Evolutionary conservation across 345 rosid genomes (phyloP).

Genomic region (Gossypium bickii): DNA sequence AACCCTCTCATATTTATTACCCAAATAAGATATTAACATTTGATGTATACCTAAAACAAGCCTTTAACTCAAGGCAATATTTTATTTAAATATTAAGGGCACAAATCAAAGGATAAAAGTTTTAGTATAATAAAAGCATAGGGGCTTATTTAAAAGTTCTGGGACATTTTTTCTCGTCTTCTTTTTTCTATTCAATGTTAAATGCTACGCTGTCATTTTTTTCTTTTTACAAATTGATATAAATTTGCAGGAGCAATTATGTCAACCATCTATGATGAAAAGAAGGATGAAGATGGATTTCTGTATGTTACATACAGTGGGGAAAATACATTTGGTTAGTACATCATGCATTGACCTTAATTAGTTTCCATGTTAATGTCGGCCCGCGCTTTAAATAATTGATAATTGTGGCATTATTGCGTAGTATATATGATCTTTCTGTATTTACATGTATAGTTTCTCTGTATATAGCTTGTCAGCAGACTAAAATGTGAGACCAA

Average conservation of each 20-base stretch:
- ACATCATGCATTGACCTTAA: slow-evolving; percentile 9
- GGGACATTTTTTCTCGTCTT: not conserved
- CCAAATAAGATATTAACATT: too few species aligned
- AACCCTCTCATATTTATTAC: too few species aligned
- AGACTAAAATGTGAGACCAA: slow-evolving; percentile 13
- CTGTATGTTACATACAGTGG: slow-evolving; percentile 84
- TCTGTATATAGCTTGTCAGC: slow-evolving; percentile 15
- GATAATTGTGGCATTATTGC: not conserved
- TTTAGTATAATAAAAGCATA: too few species aligned
- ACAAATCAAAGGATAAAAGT: not conserved
- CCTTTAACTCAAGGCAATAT: too few species aligned
- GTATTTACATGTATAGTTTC: slow-evolving; percentile 13
- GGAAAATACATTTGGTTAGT: slow-evolving; percentile 70
- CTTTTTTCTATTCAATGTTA: not conserved
- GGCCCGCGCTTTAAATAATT: not conserved
- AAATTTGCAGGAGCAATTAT: slow-evolving; percentile 55
- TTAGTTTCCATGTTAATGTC: not conserved
- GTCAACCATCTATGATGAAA: slow-evolving; percentile 77
- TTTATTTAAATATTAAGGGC: not conserved
- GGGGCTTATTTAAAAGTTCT: not conserved
- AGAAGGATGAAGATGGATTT: slow-evolving; percentile 81
- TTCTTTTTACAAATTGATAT: too few species aligned
- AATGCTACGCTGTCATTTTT: too few species aligned
- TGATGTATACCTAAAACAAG: too few species aligned
- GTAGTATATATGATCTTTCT: not conserved